A percentile compares a stretch with the other conserved stretches of the same genome.
These are phyloP conservation scores for Stropharia rugosoannulata DNA, from an alignment of 768 basidiomycete genomes.

Conservation along the genomic window DNA sequence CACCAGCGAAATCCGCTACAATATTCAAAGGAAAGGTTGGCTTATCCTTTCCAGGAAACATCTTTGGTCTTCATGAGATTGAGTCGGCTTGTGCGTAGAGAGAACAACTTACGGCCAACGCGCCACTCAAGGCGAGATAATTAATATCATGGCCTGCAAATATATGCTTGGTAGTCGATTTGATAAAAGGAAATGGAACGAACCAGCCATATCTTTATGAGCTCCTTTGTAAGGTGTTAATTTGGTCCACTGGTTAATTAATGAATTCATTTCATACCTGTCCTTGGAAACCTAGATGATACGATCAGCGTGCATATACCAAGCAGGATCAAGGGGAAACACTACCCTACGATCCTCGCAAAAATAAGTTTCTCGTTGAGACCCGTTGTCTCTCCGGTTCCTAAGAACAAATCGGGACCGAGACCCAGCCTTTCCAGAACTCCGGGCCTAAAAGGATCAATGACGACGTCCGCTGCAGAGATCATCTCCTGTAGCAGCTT, in stretches of 20 bases:
- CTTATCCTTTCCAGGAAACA: conserved; percentile 68
- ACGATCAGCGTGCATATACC: neutral
- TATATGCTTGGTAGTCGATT: neutral
- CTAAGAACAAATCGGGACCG: conserved; percentile 74
- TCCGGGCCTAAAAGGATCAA: conserved; percentile 84
- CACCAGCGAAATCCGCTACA: conserved; percentile 82
- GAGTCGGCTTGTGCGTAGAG: neutral
- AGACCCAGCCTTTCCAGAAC: conserved; percentile 77
- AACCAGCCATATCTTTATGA: conserved; percentile 77
- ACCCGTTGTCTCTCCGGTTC: conserved; percentile 39
- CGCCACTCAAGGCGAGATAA: conserved; percentile 78
- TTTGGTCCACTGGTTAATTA: neutral
- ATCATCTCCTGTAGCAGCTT: conserved; percentile 59
- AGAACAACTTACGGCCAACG: conserved; percentile 51
- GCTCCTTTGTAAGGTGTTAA: conserved; percentile 42
- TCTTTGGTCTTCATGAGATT: conserved; percentile 31
- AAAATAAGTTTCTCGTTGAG: conserved; percentile 67
- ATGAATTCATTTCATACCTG: conserved; percentile 35
- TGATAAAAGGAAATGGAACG: conserved; percentile 9
- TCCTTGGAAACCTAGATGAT: conserved; percentile 53
- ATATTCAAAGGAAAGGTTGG: conserved; percentile 76
- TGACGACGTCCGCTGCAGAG: conserved; percentile 69
- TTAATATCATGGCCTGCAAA: conserved; percentile 77
- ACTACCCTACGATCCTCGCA: conserved; percentile 75
- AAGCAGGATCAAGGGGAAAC: conserved; percentile 1